A percentile compares a stretch with the other conserved stretches of the same genome.
Evolutionary conservation across 768 basidiomycete species (phyloP).

Genomic region (Termitomyces heimii): DNA sequence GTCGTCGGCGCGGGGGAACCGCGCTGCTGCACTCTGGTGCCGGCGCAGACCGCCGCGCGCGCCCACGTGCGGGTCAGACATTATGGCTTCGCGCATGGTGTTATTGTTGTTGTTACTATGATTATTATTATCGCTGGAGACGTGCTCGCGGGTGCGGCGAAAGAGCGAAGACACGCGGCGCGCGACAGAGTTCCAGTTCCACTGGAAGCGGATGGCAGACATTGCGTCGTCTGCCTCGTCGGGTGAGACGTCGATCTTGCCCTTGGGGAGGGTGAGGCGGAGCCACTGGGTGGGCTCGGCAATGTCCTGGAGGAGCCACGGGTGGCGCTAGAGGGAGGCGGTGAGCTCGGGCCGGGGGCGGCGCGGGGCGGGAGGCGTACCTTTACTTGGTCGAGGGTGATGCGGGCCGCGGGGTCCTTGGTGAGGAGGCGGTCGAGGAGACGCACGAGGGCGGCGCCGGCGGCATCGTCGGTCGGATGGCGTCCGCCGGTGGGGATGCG

Average conservation of each 20-base stretch:
- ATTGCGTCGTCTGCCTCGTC: conserved; percentile 75
- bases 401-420: conserved; percentile 71
- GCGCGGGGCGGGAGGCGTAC: conserved; percentile 24
- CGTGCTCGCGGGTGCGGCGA: conserved; percentile 28
- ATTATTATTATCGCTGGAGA: neutral
- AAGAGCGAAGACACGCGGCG: conserved; percentile 46
- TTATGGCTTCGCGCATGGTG: conserved; percentile 2
- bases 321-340: conserved; percentile 33
- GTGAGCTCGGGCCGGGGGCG: neutral
- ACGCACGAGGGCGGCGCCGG: conserved; percentile 60
- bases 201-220: conserved; percentile 42
- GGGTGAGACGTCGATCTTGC: conserved; percentile 52
- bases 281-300: conserved; percentile 69
- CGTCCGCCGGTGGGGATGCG: conserved; percentile 58
- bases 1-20: neutral
- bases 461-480: conserved; percentile 33
- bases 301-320: conserved; percentile 69
- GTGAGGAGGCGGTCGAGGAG: conserved; percentile 73
- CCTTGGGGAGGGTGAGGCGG: conserved; percentile 27
- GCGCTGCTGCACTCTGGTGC: conserved; percentile 9
- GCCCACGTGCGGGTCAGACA: conserved; percentile 16
- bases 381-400: conserved; percentile 80
- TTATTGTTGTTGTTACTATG: neutral
- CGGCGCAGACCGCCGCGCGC: conserved; percentile 7
- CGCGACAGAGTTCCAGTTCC: conserved; percentile 45